A percentile compares a stretch with the other conserved stretches of the same genome.
phyloP scores from a whole-genome alignment of 495 filamentous ascomycete species.

The Podospora pseudocomata region DNA sequence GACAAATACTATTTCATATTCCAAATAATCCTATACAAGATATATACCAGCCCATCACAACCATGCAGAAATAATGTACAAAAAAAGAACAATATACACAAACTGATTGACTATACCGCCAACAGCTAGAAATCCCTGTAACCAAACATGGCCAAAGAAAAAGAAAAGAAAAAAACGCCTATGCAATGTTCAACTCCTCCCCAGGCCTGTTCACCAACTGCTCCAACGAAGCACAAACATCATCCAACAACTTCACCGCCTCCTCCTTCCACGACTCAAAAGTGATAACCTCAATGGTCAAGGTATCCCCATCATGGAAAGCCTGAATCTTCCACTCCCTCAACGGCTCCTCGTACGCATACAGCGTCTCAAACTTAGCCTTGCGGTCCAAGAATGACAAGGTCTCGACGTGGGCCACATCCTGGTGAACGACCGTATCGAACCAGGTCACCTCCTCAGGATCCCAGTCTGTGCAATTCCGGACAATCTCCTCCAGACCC shows the following conservation, averaged over 20 bases:
- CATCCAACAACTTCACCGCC: constrained; percentile 34
- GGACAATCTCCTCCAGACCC: constrained; percentile 35
- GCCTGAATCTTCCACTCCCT: constrained; percentile 48
- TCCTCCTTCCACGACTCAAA: constrained; percentile 40
- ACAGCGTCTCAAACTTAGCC: constrained; percentile 40
- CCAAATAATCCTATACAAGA: too few relatives aligned
- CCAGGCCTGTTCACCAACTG: constrained; percentile 30
- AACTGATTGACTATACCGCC: too few relatives aligned
- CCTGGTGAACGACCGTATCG: constrained; percentile 33
- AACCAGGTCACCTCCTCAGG: constrained; percentile 32
- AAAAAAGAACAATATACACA: too few relatives aligned
- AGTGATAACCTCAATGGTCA: constrained; percentile 44
- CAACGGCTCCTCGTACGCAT: constrained; percentile 42
- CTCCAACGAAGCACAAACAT: constrained; percentile 31
- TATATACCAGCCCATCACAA: too few relatives aligned
- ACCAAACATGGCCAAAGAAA: too few relatives aligned
- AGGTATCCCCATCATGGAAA: constrained; percentile 34
- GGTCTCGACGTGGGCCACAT: constrained; percentile 38
- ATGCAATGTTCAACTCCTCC: constrained; percentile 16
- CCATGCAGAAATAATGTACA: too few relatives aligned
- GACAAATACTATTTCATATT: too few relatives aligned
- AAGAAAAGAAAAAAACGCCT: not conserved
- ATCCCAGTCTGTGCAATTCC: constrained; percentile 28
- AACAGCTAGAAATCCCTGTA: too few relatives aligned
- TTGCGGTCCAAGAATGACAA: constrained; percentile 26